Evolutionary conservation across 208 protist genomes (phyloP).

Genomic region (Trichomonas tenax): DNA sequence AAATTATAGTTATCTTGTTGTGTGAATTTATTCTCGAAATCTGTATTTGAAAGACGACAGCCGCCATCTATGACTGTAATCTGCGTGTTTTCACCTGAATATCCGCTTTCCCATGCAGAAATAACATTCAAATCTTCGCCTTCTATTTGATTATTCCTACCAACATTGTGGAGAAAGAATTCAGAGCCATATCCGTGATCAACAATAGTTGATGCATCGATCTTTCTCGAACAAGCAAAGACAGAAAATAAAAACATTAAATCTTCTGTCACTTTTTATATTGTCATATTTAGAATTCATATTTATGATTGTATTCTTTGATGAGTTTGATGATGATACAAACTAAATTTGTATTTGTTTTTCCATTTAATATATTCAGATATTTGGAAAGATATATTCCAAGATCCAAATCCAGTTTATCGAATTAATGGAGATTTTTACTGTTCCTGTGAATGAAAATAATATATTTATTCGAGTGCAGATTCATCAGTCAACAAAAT

Average conservation of each 20-base stretch:
- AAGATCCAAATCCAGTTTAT: too few relatives aligned
- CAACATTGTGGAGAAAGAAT: background rate
- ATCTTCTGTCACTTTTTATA: background rate
- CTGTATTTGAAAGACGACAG: background rate
- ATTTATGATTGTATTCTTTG: too few relatives aligned
- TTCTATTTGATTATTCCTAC: background rate
- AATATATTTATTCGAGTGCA: too few relatives aligned
- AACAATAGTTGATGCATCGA: background rate
- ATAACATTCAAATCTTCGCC: background rate
- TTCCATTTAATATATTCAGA: too few relatives aligned
- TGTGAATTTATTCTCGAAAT: background rate
- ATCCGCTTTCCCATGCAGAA: background rate
- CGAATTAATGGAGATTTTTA: too few relatives aligned
- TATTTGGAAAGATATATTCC: too few relatives aligned
- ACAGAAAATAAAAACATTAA: background rate
- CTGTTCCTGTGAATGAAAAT: too few relatives aligned
- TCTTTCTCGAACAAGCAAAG: background rate
- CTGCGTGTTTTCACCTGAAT: background rate
- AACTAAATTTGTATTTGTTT: too few relatives aligned
- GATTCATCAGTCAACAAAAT: too few relatives aligned
- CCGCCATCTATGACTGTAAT: background rate
- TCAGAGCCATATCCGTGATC: background rate
- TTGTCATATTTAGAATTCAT: too few relatives aligned
- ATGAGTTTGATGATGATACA: too few relatives aligned
- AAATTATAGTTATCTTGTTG: background rate